Evolutionary conservation across 768 basidiomycete species (phyloP), one percentile per base, ranked within the genome.

Genomic region (Phlebiopsis flavidoalba): DNA sequence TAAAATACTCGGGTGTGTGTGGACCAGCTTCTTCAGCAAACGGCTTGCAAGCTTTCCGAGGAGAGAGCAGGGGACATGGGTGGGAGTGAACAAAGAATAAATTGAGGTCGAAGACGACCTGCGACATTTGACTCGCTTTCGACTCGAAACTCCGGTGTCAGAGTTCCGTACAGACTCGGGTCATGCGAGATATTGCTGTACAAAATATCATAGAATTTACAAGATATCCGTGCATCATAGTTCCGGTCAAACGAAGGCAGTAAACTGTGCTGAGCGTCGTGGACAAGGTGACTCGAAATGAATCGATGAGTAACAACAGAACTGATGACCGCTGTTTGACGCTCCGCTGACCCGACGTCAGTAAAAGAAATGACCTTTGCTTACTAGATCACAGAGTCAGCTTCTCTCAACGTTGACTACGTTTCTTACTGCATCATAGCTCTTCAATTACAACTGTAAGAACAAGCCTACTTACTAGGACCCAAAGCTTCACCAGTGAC

Each of bases 1-100:
- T 84, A 80, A 98, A 98, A 61, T 84, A 83, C 62, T 92, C 88
- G 7, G 94, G 92, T 0, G 87, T 87, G n/a, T 31, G 65, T 88
- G 80, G 48, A 91, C 83, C 52, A 97, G 85, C 70, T 86, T 89
- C 64, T 84, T 83, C 24, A 98, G 78, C 5, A 96, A n/a, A 74
- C 0, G 81, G 73, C 64, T 89, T 93, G 84, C n/a, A 98, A 97
- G 6, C 84, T 76, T 12, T 81, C 77, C 17, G 81, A 71, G 35
- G 69, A 61, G 36, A 58, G 12, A 43, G 53, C n/a, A 53, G 56
- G 22, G 33, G 67, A 63, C 70, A 71, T 71, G 62, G n/a, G 63
- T 62, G 61, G 62, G 51, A 52, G 64, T 31, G 37, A 19, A 40
- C 8, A 53, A 43, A 56, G 52, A 24, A 19, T 11, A 15, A 19